phyloP scores from a whole-genome alignment of 2,329 filamentous ascomycete species.

The Aureobasidium uvarum region DNA sequence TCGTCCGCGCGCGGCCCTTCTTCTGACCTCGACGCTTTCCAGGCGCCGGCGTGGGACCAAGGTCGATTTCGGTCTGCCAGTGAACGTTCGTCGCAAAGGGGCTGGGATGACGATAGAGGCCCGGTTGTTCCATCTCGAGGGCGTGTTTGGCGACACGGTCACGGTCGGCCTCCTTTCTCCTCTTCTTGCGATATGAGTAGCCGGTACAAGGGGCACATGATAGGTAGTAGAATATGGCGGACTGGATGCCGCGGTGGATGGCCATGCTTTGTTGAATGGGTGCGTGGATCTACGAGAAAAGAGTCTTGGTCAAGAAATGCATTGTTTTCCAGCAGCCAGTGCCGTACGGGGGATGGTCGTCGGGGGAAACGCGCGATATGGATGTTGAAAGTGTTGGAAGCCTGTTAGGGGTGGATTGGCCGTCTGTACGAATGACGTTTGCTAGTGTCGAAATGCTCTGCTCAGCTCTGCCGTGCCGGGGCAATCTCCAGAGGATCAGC shows the following conservation, averaged over 20 bases:
- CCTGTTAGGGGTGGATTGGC: conserved; percentile 1
- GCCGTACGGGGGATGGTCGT: neutral
- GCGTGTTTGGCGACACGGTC: conserved; percentile 65
- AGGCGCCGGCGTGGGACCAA: conserved; percentile 69
- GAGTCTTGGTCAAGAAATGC: conserved; percentile 4
- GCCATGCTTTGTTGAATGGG: conserved; percentile 33
- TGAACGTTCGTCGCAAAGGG: conserved; percentile 85
- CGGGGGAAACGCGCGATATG: neutral
- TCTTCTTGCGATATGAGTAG: conserved; percentile 65
- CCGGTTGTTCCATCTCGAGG: conserved; percentile 67
- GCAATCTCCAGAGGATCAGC: neutral
- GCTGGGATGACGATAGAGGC: conserved; percentile 72
- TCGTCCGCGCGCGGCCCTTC: conserved; percentile 34
- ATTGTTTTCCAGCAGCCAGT: conserved; percentile 9
- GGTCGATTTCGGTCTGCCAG: conserved; percentile 81
- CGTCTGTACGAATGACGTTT: conserved; percentile 9
- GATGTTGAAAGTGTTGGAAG: neutral
- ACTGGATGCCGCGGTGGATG: conserved; percentile 59
- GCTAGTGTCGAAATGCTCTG: neutral
- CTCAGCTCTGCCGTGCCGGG: conserved; percentile 5
- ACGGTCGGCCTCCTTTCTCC: conserved; percentile 66
- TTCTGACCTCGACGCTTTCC: conserved; percentile 46
- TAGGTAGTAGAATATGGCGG: conserved; percentile 72
- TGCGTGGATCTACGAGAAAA: neutral
- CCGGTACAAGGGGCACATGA: conserved; percentile 77